Evolutionary conservation across 352 stramenopile genomes (phyloP).

Genomic region (Pythium rhizo-oryzae): DNA sequence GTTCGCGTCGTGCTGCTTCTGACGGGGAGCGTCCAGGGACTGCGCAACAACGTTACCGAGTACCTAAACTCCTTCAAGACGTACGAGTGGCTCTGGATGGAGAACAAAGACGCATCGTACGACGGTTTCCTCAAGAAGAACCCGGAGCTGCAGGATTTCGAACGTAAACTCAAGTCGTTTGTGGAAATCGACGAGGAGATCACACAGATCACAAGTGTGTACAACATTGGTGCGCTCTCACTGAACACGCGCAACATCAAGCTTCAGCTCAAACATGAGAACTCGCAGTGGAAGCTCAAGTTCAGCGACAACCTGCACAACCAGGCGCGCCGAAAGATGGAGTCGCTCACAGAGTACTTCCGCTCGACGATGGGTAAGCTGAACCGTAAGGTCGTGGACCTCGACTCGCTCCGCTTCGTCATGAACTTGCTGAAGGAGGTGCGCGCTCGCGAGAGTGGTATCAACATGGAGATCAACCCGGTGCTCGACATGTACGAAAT

Average conservation of each 20-base stretch:
- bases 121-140: conserved; percentile 94
- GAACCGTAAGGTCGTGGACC: conserved; percentile 94
- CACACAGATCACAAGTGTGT: conserved; percentile 74
- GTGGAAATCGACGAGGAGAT: conserved; percentile 95
- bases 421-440: conserved; percentile 98
- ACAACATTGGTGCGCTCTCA: conserved; percentile 97
- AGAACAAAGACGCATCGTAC: conserved; percentile 96
- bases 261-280: conserved; percentile 95
- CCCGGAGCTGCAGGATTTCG: conserved; percentile 96
- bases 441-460: conserved; percentile 95
- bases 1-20: conserved; percentile 97
- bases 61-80: conserved; percentile 95
- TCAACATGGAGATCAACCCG: conserved; percentile 98
- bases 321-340: conserved; percentile 92
- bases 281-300: conserved; percentile 97
- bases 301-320: conserved; percentile 97
- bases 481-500: conserved; percentile 99
- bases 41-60: conserved; percentile 97
- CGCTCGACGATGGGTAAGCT: conserved; percentile 93
- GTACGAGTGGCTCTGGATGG: conserved; percentile 99
- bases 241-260: conserved; percentile 98
- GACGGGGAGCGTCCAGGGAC: conserved; percentile 96
- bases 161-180: conserved; percentile 97
- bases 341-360: conserved; percentile 97
- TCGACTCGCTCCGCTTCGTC: conserved; percentile 97